Conservation (phyloP, 2,329 filamentous ascomycete genomes). For the Alternaria conjuncta region DNA sequence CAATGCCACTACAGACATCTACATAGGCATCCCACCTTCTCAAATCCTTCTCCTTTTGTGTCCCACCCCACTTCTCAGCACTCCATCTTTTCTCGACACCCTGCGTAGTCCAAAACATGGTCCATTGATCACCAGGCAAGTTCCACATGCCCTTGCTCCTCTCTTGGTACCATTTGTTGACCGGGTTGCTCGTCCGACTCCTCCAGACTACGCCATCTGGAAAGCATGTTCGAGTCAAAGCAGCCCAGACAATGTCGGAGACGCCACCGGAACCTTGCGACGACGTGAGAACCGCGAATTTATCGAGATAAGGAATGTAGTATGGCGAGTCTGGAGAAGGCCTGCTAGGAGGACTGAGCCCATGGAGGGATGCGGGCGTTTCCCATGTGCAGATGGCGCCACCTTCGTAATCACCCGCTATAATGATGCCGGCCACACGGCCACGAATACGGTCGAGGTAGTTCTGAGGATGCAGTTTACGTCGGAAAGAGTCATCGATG, state of each 20-base stretch:
- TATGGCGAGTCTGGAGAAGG: constrained; percentile 56
- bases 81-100: constrained; percentile 62
- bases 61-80: constrained; percentile 54
- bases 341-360: background rate
- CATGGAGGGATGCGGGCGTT: constrained; percentile 65
- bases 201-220: constrained; percentile 91
- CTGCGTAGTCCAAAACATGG: constrained; percentile 96
- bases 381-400: constrained; percentile 97
- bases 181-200: constrained; percentile 86
- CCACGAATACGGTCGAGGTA: constrained; percentile 83
- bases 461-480: constrained; percentile 80
- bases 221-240: constrained; percentile 90
- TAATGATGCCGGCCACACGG: constrained; percentile 87
- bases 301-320: constrained; percentile 89
- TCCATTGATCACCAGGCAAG: constrained; percentile 83
- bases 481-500: constrained; percentile 91
- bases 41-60: constrained; percentile 53
- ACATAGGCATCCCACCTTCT: constrained; percentile 58
- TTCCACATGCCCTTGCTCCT: constrained; percentile 83
- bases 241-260: constrained; percentile 94
- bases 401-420: constrained; percentile 96
- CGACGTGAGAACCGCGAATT: constrained; percentile 90
- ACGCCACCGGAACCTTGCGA: constrained; percentile 91
- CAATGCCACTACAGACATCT: constrained; percentile 55
- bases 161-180: constrained; percentile 99